Percentiles rank a stretch among this genome's conserved stretches.
Evolutionary conservation across 495 filamentous ascomycete species (phyloP).

Genomic region (Hypoxylon lienhwacheense): DNA sequence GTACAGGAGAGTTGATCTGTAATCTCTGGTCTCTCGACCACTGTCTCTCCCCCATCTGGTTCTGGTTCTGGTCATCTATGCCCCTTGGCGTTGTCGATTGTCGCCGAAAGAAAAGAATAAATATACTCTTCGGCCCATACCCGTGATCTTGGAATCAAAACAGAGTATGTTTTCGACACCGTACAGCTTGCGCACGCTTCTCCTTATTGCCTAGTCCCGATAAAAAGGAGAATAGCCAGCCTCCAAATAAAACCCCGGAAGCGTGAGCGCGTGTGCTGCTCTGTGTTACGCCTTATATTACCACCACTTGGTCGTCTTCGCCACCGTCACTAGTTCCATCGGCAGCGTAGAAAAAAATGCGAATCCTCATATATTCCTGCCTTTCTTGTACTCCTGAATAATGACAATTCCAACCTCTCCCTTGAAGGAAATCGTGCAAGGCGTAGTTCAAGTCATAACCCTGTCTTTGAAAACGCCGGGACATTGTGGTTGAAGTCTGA

Average conservation of each 20-base stretch:
- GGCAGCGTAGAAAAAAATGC: constrained; percentile 21
- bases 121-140: constrained; percentile 1
- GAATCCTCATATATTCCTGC: constrained; percentile 30
- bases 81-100: constrained; percentile 1
- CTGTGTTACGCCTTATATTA: constrained; percentile 32
- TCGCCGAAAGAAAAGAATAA: too few relatives aligned
- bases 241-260: too few relatives aligned
- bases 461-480: constrained; percentile 39
- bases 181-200: constrained; percentile 11
- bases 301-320: constrained; percentile 15
- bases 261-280: constrained; percentile 8
- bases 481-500: constrained; percentile 31
- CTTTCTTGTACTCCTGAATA: constrained; percentile 23
- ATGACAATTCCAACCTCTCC: constrained; percentile 12
- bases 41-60: too few relatives aligned
- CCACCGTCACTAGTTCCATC: constrained; percentile 13
- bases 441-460: constrained; percentile 30
- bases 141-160: constrained; percentile 9
- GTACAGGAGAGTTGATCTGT: constrained; percentile 1
- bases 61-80: too few relatives aligned
- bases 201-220: neutral
- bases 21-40: neutral
- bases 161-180: constrained; percentile 1
- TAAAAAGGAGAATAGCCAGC: constrained; percentile 11
- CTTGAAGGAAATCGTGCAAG: constrained; percentile 21